phyloP scores from a whole-genome alignment of 108 stramenopile genomes.

The Discostella pseudostelligera region DNA sequence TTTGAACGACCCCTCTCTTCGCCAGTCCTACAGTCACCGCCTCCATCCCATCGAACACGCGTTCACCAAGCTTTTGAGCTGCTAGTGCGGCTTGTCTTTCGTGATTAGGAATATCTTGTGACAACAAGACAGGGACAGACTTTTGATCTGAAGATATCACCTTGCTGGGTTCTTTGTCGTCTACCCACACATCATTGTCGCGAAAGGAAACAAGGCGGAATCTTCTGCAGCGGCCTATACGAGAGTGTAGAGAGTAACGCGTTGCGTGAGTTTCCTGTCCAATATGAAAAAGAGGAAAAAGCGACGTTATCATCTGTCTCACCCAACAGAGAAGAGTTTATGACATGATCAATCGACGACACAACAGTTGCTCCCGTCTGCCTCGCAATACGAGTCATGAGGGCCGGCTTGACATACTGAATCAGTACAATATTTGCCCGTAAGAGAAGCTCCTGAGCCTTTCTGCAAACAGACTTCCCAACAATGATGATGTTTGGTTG shows the following conservation, averaged over 20 bases:
- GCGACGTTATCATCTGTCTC: conserved; percentile 31
- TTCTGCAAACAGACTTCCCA: conserved; percentile 78
- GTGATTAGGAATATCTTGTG: conserved; percentile 54
- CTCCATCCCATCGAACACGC: conserved; percentile 75
- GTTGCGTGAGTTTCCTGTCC: not conserved
- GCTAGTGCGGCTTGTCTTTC: conserved; percentile 77
- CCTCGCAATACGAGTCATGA: conserved; percentile 86
- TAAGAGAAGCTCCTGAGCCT: conserved; percentile 88
- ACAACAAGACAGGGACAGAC: conserved; percentile 49
- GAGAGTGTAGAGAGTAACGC: not conserved
- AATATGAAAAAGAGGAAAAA: not conserved
- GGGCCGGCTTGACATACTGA: conserved; percentile 86
- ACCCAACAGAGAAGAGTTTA: conserved; percentile 77
- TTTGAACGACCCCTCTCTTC: conserved; percentile 82
- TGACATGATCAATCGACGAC: conserved; percentile 87
- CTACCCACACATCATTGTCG: conserved; percentile 79
- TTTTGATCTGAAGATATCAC: conserved; percentile 30
- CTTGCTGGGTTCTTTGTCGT: conserved; percentile 12
- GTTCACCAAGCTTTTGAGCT: conserved; percentile 75
- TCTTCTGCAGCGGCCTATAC: conserved; percentile 47
- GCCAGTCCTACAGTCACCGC: conserved; percentile 77
- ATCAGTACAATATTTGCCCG: conserved; percentile 79
- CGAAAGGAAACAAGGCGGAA: conserved; percentile 89
- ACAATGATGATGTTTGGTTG: conserved; percentile 89
- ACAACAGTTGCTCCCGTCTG: conserved; percentile 92